Conservation (phyloP, 1,139 yeast genomes). For the Yamadazyma friedrichii region DNA sequence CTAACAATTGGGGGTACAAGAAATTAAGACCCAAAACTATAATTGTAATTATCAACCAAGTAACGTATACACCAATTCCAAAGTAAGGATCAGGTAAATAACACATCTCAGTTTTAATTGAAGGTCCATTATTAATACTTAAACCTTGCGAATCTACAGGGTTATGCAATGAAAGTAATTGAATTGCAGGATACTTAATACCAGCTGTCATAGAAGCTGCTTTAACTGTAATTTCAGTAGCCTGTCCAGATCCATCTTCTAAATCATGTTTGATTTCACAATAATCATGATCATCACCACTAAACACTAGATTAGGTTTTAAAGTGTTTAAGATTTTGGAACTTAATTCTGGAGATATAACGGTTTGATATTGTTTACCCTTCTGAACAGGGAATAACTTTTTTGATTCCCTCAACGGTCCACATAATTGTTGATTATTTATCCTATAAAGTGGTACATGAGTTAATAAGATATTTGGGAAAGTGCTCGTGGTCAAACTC, state of each 20-base stretch:
- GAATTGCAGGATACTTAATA: slow-evolving; percentile 78
- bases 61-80: slow-evolving; percentile 11
- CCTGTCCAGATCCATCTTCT: slow-evolving; percentile 31
- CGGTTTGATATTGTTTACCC: slow-evolving; percentile 64
- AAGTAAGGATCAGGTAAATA: slow-evolving; percentile 68
- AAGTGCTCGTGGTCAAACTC: slow-evolving; percentile 21
- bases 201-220: slow-evolving; percentile 95
- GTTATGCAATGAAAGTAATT: slow-evolving; percentile 67
- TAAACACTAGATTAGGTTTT: slow-evolving; percentile 67
- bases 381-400: slow-evolving; percentile 61
- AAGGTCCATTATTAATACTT: slow-evolving; percentile 6
- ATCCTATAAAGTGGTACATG: slow-evolving; percentile 53
- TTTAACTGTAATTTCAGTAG: slow-evolving; percentile 83
- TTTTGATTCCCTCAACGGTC: slow-evolving; percentile 48
- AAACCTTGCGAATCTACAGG: slow-evolving; percentile 25
- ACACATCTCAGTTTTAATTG: slow-evolving; percentile 57
- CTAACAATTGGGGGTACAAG: slow-evolving; percentile 9
- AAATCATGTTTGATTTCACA: slow-evolving; percentile 59
- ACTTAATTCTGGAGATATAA: slow-evolving; percentile 53
- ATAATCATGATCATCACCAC: slow-evolving; percentile 97
- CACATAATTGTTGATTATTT: slow-evolving; percentile 35
- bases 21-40: slow-evolving; percentile 9
- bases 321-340: slow-evolving; percentile 53
- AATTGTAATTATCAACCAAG: slow-evolving; percentile 10
- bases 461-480: slow-evolving; percentile 65